Conservation (phyloP, 768 basidiomycete species). For the Leccinum rimulosum region DNA sequence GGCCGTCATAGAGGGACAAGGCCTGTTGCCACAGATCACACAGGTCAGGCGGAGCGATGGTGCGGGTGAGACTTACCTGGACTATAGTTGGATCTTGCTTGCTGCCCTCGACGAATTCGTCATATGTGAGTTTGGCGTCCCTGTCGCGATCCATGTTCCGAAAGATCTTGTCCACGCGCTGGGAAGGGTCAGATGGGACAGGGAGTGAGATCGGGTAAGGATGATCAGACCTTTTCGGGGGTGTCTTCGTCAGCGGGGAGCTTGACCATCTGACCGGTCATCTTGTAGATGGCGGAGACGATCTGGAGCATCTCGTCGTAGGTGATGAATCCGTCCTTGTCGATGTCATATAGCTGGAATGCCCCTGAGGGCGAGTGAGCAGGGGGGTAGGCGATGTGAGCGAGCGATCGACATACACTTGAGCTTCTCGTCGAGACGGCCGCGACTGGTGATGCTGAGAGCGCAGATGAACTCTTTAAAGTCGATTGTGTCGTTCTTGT, state of each 20-base stretch:
- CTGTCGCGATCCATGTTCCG: slow-evolving; percentile 95
- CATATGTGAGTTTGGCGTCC: slow-evolving; percentile 89
- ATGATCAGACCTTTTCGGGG: slow-evolving; percentile 81
- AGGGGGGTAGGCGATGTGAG: slow-evolving; percentile 7
- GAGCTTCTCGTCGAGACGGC: slow-evolving; percentile 94
- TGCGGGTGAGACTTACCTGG: slow-evolving; percentile 55
- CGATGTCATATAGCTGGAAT: slow-evolving; percentile 98
- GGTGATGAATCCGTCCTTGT: slow-evolving; percentile 96
- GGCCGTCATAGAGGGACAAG: slow-evolving; percentile 90
- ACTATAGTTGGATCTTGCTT: slow-evolving; percentile 99
- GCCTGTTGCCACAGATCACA: slow-evolving; percentile 51
- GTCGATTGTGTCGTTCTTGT: slow-evolving; percentile 96
- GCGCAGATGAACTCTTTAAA: slow-evolving; percentile 99
- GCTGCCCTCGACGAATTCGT: slow-evolving; percentile 97
- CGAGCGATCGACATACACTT: slow-evolving; percentile 71
- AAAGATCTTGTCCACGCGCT: slow-evolving; percentile 99
- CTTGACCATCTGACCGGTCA: slow-evolving; percentile 99
- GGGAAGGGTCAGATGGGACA: slow-evolving; percentile 13
- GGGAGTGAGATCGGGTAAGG: slow-evolving; percentile 14
- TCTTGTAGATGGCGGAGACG: slow-evolving; percentile 98
- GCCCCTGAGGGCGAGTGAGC: slow-evolving; percentile 67
- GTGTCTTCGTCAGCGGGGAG: slow-evolving; percentile 98
- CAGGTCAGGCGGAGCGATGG: slow-evolving; percentile 8
- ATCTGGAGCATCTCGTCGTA: slow-evolving; percentile 99
- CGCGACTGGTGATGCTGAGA: slow-evolving; percentile 90